Conservation (phyloP, 257 asterid species). For the Fraxinus cuspidata region DNA sequence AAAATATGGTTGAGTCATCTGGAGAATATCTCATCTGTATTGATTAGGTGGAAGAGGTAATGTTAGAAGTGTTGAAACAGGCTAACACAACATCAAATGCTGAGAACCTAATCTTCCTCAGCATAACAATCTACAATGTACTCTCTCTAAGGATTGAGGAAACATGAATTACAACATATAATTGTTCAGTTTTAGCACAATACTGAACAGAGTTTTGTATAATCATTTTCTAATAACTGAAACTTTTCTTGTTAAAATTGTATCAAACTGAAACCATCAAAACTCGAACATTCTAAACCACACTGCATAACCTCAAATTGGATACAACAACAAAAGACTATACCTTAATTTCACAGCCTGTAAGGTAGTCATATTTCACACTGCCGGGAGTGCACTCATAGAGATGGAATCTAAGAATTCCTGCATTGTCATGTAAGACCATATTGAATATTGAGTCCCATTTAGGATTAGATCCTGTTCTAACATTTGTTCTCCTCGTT, state of each 20-base stretch:
- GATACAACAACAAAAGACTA: conserved; percentile 14
- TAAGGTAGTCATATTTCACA: conserved; percentile 72
- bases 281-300: not conserved
- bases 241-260: not conserved
- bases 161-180: conserved; percentile 8
- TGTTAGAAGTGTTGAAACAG: not conserved
- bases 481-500: conserved; percentile 69
- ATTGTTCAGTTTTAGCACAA: not conserved
- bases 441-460: conserved; percentile 87
- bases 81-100: not conserved
- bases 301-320: conserved; percentile 2
- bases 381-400: conserved; percentile 72
- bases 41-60: conserved; percentile 17
- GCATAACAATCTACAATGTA: not conserved
- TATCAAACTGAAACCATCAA: not conserved
- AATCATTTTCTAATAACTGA: not conserved
- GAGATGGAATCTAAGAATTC: conserved; percentile 67
- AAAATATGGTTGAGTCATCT: conserved; percentile 88
- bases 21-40: conserved; percentile 76
- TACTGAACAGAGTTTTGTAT: not conserved
- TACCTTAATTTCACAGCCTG: conserved; percentile 95
- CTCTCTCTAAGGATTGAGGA: not conserved
- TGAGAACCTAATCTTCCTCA: not conserved
- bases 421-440: conserved; percentile 75
- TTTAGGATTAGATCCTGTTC: conserved; percentile 67